phyloP scores from a whole-genome alignment of 2,329 filamentous ascomycete species.

The Uncinocarpus reesii region DNA sequence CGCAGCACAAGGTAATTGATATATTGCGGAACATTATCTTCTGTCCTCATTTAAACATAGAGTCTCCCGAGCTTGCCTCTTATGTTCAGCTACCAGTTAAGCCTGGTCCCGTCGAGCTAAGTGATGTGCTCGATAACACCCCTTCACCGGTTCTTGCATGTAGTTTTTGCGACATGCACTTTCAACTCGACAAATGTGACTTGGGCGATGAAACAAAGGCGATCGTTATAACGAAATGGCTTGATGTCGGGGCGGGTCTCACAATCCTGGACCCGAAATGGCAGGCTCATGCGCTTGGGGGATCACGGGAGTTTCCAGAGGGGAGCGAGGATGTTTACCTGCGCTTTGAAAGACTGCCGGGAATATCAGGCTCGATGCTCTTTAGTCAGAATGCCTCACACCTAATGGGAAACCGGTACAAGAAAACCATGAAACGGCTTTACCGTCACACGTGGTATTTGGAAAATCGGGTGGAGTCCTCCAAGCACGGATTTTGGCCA shows the following conservation, averaged over 20 bases:
- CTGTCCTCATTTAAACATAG: neutral
- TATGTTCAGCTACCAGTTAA: neutral
- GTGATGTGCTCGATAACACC: too few relatives aligned
- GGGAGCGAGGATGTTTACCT: neutral
- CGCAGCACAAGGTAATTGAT: neutral
- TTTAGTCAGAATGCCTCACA: neutral
- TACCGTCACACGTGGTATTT: neutral
- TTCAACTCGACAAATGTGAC: neutral
- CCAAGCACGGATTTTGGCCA: too few relatives aligned
- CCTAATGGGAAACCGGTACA: neutral
- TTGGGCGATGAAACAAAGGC: neutral
- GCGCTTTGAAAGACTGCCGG: neutral
- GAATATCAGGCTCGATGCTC: neutral
- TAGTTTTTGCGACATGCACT: neutral
- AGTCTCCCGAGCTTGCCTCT: too few relatives aligned
- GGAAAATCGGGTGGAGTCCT: too few relatives aligned
- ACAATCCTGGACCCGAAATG: conserved; percentile 1
- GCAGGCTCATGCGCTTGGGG: neutral
- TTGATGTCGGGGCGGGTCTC: neutral
- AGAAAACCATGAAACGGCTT: neutral
- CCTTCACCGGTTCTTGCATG: neutral
- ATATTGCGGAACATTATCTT: neutral
- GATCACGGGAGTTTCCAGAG: neutral
- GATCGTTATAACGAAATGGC: conserved; percentile 1
- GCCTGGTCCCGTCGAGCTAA: neutral